A percentile compares a stretch with the other conserved stretches of the same genome.
Evolutionary conservation across 192 early-diverging fungal genomes (phyloP).

Genomic region (Podila horticola): DNA sequence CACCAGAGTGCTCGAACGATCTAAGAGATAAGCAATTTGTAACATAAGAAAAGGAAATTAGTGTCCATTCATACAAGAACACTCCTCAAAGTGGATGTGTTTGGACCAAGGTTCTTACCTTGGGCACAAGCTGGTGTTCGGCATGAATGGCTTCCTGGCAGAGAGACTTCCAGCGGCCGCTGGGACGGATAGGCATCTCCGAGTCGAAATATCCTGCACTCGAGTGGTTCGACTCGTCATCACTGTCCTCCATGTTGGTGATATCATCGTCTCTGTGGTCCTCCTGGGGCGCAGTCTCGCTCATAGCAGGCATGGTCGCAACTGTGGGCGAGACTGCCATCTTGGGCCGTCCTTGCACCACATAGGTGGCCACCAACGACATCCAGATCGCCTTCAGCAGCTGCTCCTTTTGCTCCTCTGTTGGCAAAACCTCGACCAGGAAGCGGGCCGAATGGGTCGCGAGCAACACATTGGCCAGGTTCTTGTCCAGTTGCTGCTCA

Average conservation of each 20-base stretch:
- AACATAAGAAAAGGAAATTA: constrained; percentile 4
- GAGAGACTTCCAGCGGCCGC: constrained; percentile 16
- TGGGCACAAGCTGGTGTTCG: constrained; percentile 34
- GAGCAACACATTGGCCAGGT: constrained; percentile 32
- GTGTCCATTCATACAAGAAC: neutral
- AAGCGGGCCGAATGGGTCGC: constrained; percentile 40
- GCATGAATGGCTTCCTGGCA: constrained; percentile 33
- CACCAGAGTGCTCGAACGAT: constrained; percentile 37
- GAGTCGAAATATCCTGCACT: neutral
- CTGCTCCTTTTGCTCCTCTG: constrained; percentile 20
- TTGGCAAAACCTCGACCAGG: constrained; percentile 22
- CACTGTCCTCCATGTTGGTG: neutral
- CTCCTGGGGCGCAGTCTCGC: constrained; percentile 6
- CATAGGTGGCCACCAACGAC: constrained; percentile 43
- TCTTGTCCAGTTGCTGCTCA: constrained; percentile 37
- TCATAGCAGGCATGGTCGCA: constrained; percentile 14
- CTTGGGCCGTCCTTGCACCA: constrained; percentile 38
- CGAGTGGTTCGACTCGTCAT: neutral
- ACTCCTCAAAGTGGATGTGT: neutral
- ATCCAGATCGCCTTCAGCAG: constrained; percentile 45
- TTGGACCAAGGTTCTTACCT: constrained; percentile 18
- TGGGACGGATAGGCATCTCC: neutral
- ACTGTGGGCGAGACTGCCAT: neutral
- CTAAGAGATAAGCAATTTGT: constrained; percentile 11
- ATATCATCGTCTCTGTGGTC: neutral